Base-by-base conservation (phyloP, 345 rosid genomes). In the Geranium rotundifolium region DNA sequence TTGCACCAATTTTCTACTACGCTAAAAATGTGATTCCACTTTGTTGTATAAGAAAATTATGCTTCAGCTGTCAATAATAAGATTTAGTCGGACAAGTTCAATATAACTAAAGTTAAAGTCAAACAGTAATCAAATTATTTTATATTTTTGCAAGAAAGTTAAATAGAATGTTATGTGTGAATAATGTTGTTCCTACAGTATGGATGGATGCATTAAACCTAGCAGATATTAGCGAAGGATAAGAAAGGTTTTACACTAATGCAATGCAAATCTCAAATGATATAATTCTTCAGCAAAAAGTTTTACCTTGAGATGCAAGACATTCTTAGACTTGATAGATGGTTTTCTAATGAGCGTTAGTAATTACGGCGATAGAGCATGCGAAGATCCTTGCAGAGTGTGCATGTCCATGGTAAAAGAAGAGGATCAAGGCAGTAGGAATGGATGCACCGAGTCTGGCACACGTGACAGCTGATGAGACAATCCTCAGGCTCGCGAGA, bases 381-480 rank as follows among this genome's bases (percentile, higher is more conserved):
- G 63, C 72, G 87, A 18, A 88, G 85, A 71, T 84, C 96, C 72
- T 41, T 85, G 86, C 97, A 93, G 63, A 80, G 96, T 61, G 59
- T 69, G 78, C 97, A 93, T 7, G 84, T 86, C 97, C 99, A 93
- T 54, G 97, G 96, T 46, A 77, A 60, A 65, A 87, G 37, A 34
- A 79, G 84, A 66, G 97, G 96, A 72, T 93, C 97, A 63, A 93
- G 79, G 66, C 96, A 90, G 75, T 90, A 86, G 19, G 80, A 71
- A 76, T 90, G 95, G 19, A 93, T 83, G 59, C 83, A 75, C 57
- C 81, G 76, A 60, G 68, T 67, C 58, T 72, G 80, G 78, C 99
- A 93, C n/a, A 79, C 63, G 58, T 86, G 82, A 64, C 97, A 93
- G 58, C 76, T 76, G 46, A 88, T 62, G 4, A 90, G 83, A 63